These are phyloP conservation scores for Diaporthe velutina DNA, from an alignment of 2,329 filamentous ascomycete genomes.

Conservation along the genomic window DNA sequence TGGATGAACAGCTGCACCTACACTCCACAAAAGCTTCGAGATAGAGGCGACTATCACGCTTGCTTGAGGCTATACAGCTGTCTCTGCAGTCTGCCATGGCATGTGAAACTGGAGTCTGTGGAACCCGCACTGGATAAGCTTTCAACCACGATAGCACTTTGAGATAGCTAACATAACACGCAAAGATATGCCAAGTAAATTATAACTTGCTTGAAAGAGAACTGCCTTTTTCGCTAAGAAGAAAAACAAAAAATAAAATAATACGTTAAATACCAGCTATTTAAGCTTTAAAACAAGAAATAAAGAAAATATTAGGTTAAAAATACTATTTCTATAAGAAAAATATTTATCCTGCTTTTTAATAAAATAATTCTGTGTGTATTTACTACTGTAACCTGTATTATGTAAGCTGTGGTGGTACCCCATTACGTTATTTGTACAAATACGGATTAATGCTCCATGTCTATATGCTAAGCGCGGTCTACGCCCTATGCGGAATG, in stretches of 20 bases:
- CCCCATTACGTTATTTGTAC: background rate
- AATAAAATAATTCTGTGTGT: background rate
- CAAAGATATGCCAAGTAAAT: background rate
- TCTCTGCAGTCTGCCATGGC: background rate
- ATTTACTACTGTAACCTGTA: no score
- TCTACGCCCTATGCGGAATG: slow-evolving; percentile 7
- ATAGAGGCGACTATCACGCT: background rate
- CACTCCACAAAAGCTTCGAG: background rate
- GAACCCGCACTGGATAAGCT: background rate
- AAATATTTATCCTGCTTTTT: background rate
- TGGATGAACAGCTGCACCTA: background rate
- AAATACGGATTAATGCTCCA: background rate
- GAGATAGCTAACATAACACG: background rate
- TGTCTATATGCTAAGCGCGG: background rate
- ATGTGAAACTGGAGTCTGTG: slow-evolving; percentile 7
- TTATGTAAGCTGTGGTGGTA: background rate
- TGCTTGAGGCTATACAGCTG: background rate
- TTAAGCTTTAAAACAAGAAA: background rate
- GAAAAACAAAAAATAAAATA: background rate
- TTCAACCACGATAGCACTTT: background rate
- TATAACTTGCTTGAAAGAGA: background rate
- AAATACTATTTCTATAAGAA: background rate
- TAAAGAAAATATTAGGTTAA: background rate
- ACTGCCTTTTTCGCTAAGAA: background rate
- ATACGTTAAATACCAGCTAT: background rate